Conservation (phyloP, 2,329 filamentous ascomycete species). For the Colletotrichum tamarilloi region DNA sequence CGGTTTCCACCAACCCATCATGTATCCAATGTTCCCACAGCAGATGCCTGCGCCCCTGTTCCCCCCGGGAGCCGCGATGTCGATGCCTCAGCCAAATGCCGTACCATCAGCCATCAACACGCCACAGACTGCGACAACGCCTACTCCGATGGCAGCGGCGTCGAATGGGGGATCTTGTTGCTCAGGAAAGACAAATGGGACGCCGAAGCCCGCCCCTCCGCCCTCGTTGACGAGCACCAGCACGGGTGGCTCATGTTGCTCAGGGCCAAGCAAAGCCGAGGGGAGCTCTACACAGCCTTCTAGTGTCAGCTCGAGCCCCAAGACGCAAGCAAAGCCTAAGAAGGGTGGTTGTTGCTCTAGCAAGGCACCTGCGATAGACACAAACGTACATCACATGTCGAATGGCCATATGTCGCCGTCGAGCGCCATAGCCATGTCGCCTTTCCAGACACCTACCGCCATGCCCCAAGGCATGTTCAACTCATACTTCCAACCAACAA, state of each 20-base stretch:
- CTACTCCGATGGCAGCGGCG: background rate
- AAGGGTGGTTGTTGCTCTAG: constrained; percentile 51
- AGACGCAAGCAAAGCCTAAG: constrained; percentile 34
- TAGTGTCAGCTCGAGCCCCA: constrained; percentile 34
- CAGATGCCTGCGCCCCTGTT: constrained; percentile 27
- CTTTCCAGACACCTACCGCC: constrained; percentile 48
- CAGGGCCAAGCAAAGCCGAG: constrained; percentile 32
- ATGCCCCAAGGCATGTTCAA: constrained; percentile 52
- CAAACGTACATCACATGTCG: constrained; percentile 18
- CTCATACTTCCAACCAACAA: constrained; percentile 55
- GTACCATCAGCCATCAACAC: background rate
- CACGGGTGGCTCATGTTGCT: constrained; percentile 38
- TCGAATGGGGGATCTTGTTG: constrained; percentile 27
- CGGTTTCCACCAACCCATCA: constrained; percentile 31
- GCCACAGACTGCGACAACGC: constrained; percentile 1
- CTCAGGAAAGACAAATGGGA: constrained; percentile 6
- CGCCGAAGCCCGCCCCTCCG: constrained; percentile 4
- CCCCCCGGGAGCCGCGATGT: constrained; percentile 3
- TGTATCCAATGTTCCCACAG: constrained; percentile 31
- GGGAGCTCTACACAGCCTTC: constrained; percentile 25
- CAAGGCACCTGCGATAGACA: constrained; percentile 31
- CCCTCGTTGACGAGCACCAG: background rate
- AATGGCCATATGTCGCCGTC: constrained; percentile 39
- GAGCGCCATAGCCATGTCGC: constrained; percentile 43
- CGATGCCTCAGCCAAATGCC: constrained; percentile 12